phyloP scores from a whole-genome alignment of 2,329 filamentous ascomycete species.

The Trichoderma atrobrunneum region DNA sequence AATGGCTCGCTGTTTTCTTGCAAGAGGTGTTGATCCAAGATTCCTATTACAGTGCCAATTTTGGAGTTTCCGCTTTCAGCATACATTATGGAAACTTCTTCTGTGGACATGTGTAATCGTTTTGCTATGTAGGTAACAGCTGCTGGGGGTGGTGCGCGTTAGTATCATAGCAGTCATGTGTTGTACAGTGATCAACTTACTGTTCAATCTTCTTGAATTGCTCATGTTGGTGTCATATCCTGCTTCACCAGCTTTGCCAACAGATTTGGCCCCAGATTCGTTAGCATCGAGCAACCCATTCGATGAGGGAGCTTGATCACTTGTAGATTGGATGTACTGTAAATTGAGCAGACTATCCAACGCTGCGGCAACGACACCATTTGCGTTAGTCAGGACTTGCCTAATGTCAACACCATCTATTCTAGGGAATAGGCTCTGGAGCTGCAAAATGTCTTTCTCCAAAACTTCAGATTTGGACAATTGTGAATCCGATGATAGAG shows the following conservation, averaged over 20 bases:
- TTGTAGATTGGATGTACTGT: constrained; percentile 69
- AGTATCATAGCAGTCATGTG: neutral
- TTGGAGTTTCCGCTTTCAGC: constrained; percentile 37
- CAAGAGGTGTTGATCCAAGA: constrained; percentile 44
- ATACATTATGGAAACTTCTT: constrained; percentile 43
- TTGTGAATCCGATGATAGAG: constrained; percentile 27
- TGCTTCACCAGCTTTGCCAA: neutral
- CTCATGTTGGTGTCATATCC: neutral
- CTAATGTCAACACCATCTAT: constrained; percentile 64
- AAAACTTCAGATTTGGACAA: constrained; percentile 44
- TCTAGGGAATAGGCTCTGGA: constrained; percentile 70
- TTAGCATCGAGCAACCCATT: constrained; percentile 71
- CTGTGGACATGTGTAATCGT: constrained; percentile 40
- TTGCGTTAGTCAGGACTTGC: constrained; percentile 64
- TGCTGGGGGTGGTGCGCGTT: constrained; percentile 31
- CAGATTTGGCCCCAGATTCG: constrained; percentile 21
- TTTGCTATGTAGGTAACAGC: constrained; percentile 46
- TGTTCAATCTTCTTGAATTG: constrained; percentile 20
- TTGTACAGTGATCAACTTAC: constrained; percentile 24
- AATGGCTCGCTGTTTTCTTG: constrained; percentile 34
- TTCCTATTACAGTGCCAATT: constrained; percentile 40
- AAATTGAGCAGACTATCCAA: constrained; percentile 80
- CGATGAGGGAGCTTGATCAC: constrained; percentile 66
- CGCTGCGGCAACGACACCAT: constrained; percentile 64
- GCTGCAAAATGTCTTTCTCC: constrained; percentile 59